These are phyloP conservation scores for Psophocarpus tetragonolobus DNA, from an alignment of 306 rosid genomes.

Conservation along the genomic window DNA sequence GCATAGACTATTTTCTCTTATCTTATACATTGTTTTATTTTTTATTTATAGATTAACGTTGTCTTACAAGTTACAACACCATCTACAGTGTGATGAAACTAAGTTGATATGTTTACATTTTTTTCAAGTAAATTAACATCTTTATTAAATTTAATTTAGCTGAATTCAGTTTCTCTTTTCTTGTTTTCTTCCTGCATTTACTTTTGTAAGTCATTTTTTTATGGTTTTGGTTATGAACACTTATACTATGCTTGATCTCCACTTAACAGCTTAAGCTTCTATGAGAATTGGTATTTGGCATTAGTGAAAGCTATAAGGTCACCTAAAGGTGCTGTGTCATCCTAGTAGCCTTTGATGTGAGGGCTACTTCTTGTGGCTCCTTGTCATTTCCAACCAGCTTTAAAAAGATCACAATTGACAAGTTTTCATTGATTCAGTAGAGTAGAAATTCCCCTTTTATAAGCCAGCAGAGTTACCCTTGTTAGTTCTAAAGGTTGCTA, in stretches of 20 bases:
- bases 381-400: not conserved
- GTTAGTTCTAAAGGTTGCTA: not conserved
- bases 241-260: not conserved
- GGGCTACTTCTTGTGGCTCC: not conserved
- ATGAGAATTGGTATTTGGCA: not conserved
- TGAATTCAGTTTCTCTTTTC: not conserved
- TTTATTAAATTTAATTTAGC: not conserved
- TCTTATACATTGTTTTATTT: not conserved
- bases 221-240: not conserved
- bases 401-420: not conserved
- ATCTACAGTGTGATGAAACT: not conserved
- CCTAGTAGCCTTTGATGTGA: slow-evolving; percentile 5
- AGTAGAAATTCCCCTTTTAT: not conserved
- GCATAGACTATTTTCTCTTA: too few species aligned
- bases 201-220: not conserved
- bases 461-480: not conserved
- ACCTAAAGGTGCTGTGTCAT: not conserved
- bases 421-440: not conserved
- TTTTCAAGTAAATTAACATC: not conserved
- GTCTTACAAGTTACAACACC: not conserved
- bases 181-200: not conserved
- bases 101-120: not conserved
- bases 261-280: not conserved
- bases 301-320: not conserved
- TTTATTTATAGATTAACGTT: not conserved